These are phyloP conservation scores for Dendrostoma leiphaemia DNA, from an alignment of 2,329 filamentous ascomycete species.

Conservation along the genomic window DNA sequence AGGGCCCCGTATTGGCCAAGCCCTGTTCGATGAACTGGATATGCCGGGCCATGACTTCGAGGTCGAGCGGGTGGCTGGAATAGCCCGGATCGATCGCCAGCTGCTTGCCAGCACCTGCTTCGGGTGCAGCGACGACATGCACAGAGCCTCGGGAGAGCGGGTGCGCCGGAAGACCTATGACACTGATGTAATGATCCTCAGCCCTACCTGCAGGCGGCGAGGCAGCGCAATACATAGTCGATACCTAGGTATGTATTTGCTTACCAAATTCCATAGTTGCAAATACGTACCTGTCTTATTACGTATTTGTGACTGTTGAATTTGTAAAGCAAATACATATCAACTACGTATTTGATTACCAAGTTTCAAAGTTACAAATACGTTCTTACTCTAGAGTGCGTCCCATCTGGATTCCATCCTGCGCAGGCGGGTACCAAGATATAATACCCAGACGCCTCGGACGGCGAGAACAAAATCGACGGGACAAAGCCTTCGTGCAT, in stretches of 20 bases:
- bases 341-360: no score
- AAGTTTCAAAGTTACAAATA: no score
- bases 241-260: no score
- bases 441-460: background rate
- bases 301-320: no score
- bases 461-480: background rate
- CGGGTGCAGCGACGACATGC: conserved; percentile 24
- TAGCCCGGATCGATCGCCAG: conserved; percentile 52
- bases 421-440: no score
- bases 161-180: background rate
- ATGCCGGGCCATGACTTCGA: conserved; percentile 47
- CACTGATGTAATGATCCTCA: background rate
- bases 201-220: background rate
- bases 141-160: conserved; percentile 11
- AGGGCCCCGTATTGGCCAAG: no score
- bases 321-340: no score
- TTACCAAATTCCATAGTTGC: no score
- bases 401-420: no score
- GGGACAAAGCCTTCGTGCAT: background rate
- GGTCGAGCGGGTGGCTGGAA: conserved; percentile 54
- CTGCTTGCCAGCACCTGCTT: background rate
- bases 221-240: no score
- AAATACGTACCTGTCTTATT: no score
- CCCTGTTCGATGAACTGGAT: conserved; percentile 38
- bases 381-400: no score